phyloP scores from a whole-genome alignment of 2,329 filamentous ascomycete species.

The Harringtonia lauricola region DNA sequence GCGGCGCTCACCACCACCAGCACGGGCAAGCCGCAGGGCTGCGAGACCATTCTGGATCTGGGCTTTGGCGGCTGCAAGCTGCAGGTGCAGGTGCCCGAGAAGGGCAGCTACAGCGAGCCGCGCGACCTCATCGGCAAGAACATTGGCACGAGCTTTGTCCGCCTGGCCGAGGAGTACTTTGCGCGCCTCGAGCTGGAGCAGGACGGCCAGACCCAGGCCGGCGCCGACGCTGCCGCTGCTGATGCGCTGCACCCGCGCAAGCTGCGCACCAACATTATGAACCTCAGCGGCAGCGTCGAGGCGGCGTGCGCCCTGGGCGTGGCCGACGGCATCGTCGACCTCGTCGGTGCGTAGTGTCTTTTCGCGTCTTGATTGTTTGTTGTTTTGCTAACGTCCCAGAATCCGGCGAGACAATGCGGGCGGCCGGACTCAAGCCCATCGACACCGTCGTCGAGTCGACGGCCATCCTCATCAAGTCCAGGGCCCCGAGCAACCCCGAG shows the following conservation, averaged over 20 bases:
- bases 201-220: conserved; percentile 26
- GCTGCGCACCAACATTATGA: conserved; percentile 79
- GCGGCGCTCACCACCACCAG: conserved; percentile 18
- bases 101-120: conserved; percentile 58
- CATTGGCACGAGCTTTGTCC: conserved; percentile 90
- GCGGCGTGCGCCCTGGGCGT: conserved; percentile 92
- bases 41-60: conserved; percentile 81
- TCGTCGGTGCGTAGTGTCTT: conserved; percentile 59
- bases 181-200: conserved; percentile 54
- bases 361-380: not conserved
- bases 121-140: conserved; percentile 83
- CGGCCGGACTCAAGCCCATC: conserved; percentile 85
- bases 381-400: conserved; percentile 38
- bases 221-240: too few relatives aligned
- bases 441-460: conserved; percentile 84
- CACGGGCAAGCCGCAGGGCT: conserved; percentile 39
- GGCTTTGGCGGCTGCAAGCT: conserved; percentile 86
- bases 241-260: conserved; percentile 30
- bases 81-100: conserved; percentile 92
- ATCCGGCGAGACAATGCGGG: conserved; percentile 96
- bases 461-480: conserved; percentile 87
- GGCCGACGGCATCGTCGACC: conserved; percentile 92
- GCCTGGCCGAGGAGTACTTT: conserved; percentile 77
- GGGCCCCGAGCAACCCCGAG: conserved; percentile 65
- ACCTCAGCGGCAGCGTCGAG: conserved; percentile 92